Percentiles rank a stretch among this genome's conserved stretches.
phyloP scores from a whole-genome alignment of 176 grass and related monocot genomes.

The Oryza glaberrima region DNA sequence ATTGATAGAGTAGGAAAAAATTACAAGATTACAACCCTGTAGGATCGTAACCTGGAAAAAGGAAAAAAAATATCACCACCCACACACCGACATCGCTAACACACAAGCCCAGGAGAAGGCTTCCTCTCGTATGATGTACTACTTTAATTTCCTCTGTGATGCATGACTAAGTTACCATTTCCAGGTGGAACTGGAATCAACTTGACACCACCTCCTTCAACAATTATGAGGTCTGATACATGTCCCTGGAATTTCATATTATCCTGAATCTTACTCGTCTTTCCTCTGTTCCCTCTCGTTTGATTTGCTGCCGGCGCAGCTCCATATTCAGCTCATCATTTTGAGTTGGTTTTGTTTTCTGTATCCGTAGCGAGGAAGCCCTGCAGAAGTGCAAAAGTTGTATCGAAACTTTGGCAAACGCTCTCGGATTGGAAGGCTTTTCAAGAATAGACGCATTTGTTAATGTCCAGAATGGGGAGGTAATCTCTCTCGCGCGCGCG shows the following conservation, averaged over 20 bases:
- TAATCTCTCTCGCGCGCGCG: background rate
- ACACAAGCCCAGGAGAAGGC: too few species aligned
- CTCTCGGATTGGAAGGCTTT: slow-evolving; percentile 80
- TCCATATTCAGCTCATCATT: background rate
- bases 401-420: slow-evolving; percentile 70
- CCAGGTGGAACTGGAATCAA: slow-evolving; percentile 96
- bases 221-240: slow-evolving; percentile 72
- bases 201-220: slow-evolving; percentile 85
- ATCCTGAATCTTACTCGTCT: background rate
- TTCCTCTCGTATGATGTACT: background rate
- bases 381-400: slow-evolving; percentile 68
- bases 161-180: slow-evolving; percentile 34
- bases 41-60: too few species aligned
- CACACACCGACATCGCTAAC: too few species aligned
- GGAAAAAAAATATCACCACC: too few species aligned
- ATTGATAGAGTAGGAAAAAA: too few species aligned
- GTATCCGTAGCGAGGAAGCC: slow-evolving; percentile 56
- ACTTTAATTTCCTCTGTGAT: background rate
- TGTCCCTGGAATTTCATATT: background rate
- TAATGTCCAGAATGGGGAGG: slow-evolving; percentile 73
- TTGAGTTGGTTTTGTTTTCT: slow-evolving; percentile 1
- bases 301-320: background rate
- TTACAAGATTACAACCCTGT: too few species aligned
- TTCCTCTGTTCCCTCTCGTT: background rate
- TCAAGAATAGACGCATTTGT: slow-evolving; percentile 90